phyloP scores from a whole-genome alignment of 139 green algal genomes.

The Mesostigma viride region DNA sequence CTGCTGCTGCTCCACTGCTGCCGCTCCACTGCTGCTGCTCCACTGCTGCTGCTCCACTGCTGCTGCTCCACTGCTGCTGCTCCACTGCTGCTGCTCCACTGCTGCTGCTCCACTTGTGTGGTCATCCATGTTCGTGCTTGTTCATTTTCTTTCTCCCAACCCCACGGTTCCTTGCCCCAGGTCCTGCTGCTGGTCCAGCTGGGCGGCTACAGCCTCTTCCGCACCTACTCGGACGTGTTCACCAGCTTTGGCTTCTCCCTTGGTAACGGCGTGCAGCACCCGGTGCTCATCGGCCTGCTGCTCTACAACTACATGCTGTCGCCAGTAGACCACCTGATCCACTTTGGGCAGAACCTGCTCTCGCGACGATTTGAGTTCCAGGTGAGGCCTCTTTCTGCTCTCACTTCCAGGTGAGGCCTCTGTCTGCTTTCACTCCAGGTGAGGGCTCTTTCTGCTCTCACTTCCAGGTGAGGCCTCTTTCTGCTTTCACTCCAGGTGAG shows the following conservation, averaged over 20 bases:
- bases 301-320: conserved; percentile 64
- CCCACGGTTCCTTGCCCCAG: conserved; percentile 27
- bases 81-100: too few species aligned
- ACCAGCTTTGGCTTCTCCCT: conserved; percentile 66
- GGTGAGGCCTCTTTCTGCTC: too few species aligned
- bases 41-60: too few species aligned
- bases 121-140: too few species aligned
- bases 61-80: too few species aligned
- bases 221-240: conserved; percentile 44
- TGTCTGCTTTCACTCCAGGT: background rate
- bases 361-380: conserved; percentile 70
- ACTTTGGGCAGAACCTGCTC: conserved; percentile 56
- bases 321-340: conserved; percentile 36
- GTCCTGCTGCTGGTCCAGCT: conserved; percentile 54
- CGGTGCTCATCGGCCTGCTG: conserved; percentile 65
- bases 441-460: too few species aligned
- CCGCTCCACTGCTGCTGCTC: too few species aligned
- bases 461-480: too few species aligned
- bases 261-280: conserved; percentile 26
- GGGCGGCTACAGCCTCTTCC: conserved; percentile 50
- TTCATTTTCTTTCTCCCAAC: too few species aligned
- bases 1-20: too few species aligned
- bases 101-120: too few species aligned
- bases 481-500: too few species aligned
- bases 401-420: background rate